Base-by-base conservation (phyloP, 2,329 filamentous ascomycete genomes). In the Calonectria pauciramosa region DNA sequence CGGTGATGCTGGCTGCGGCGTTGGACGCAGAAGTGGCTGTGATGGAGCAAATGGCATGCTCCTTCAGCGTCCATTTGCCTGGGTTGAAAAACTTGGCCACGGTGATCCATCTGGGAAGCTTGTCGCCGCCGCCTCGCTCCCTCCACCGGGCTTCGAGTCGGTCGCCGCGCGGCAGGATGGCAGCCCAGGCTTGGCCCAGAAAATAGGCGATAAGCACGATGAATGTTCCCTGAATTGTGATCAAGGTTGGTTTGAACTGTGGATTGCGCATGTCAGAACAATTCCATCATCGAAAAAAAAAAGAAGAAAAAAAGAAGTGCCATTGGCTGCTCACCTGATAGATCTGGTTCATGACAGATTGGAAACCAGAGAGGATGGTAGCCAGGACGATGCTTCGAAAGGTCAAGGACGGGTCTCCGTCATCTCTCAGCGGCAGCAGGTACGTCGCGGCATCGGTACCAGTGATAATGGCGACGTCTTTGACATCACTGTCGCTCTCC, bases 181-280 rank as follows among this genome's bases (percentile, higher is more conserved):
- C 67, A 1, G 81, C 80, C 82, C 82, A 83, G 6, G 78, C 82
- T n/a, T 83, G 89, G 11, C 90, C 90, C 2, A 88, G 65, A 64
- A 91, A 91, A 82, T 91, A 91, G 16, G 88, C 88, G 59, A 91
- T 90, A 51, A 91, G 86, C 7, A 90, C 89, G 67, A 91, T 90
- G 70, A 91, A 91, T 0, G 89, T 91, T 47, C 89, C 89, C 20
- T 86, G 85, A 23, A 91, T 88, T 4, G 84, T 85, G 44, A 89
- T 80, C 0, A 47, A 3, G 0, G 89, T 91, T 0, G 89, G 89
- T 85, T 91, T 90, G 81, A 89, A 91, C 88, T 90, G 4, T 2
- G 7, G 8, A 10, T 3, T 9, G n/a, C n/a, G 11, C 23, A n/a
- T n/a, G 32, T 80, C 20, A 78, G 75, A 26, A 26, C 11, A n/a